These are phyloP conservation scores for Xylariomycetidae sp. DNA, from an alignment of 2,329 filamentous ascomycete genomes.

Conservation along the genomic window DNA sequence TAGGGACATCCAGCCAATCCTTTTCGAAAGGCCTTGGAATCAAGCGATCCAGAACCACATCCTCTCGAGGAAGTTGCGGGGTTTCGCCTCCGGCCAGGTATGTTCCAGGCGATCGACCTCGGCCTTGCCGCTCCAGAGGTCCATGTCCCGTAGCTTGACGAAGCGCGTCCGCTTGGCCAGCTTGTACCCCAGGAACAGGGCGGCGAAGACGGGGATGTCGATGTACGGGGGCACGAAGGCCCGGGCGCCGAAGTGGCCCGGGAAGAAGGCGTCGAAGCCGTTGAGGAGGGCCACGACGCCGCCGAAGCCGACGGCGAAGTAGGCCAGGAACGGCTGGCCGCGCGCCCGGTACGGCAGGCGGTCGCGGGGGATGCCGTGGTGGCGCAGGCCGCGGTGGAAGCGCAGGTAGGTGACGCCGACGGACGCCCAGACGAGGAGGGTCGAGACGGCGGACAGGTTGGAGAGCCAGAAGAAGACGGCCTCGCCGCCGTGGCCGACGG, in stretches of 20 bases:
- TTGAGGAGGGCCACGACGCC: slow-evolving; percentile 63
- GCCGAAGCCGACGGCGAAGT: slow-evolving; percentile 53
- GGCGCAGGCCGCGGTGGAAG: slow-evolving; percentile 60
- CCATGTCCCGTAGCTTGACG: slow-evolving; percentile 31
- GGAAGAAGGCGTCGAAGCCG: slow-evolving; percentile 67
- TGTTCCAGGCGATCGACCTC: slow-evolving; percentile 32
- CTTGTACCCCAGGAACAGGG: slow-evolving; percentile 63
- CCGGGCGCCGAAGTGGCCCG: slow-evolving; percentile 36
- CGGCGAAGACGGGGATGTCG: slow-evolving; percentile 61
- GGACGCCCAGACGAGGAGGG: slow-evolving; percentile 62
- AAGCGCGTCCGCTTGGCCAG: slow-evolving; percentile 53
- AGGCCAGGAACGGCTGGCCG: slow-evolving; percentile 65
- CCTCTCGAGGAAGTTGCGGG: slow-evolving; percentile 32
- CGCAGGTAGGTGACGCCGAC: slow-evolving; percentile 64
- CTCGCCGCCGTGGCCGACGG: slow-evolving; percentile 45
- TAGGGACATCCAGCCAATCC: background rate
- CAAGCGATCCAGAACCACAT: slow-evolving; percentile 37
- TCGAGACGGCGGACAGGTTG: slow-evolving; percentile 59
- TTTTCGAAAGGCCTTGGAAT: slow-evolving; percentile 1
- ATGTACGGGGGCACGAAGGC: slow-evolving; percentile 63
- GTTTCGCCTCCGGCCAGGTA: slow-evolving; percentile 29
- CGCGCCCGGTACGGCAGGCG: slow-evolving; percentile 59
- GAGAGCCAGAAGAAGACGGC: slow-evolving; percentile 36
- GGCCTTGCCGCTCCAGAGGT: slow-evolving; percentile 34
- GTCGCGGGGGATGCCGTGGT: slow-evolving; percentile 59